Conservation (phyloP, 345 rosid species). For the Pistacia integerrima region DNA sequence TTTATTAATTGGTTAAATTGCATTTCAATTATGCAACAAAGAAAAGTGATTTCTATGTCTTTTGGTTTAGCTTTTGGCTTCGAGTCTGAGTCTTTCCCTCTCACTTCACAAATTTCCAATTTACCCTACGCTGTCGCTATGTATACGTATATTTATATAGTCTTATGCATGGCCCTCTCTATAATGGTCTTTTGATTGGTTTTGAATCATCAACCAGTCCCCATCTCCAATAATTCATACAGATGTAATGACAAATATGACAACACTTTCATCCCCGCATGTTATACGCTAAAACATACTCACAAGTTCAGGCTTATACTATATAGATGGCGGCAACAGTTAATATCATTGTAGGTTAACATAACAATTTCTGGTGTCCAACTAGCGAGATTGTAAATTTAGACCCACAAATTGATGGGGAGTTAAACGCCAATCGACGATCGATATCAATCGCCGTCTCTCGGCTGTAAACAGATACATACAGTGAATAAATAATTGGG, state of each 20-base stretch:
- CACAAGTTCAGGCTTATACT: too few species aligned
- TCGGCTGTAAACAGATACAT: constrained; percentile 29
- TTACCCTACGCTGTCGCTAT: not conserved
- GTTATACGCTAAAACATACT: too few species aligned
- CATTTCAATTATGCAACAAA: not conserved
- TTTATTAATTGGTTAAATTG: not conserved
- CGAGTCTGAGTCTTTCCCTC: not conserved
- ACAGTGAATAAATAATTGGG: constrained; percentile 3
- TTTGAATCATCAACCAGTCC: not conserved
- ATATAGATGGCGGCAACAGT: too few species aligned
- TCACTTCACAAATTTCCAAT: not conserved
- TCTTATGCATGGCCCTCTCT: not conserved
- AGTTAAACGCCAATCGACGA: constrained; percentile 12
- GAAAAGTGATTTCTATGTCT: constrained; percentile 31
- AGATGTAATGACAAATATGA: too few species aligned
- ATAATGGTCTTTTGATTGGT: not conserved
- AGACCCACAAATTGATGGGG: constrained; percentile 12
- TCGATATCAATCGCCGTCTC: constrained; percentile 35
- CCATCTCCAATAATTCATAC: not conserved
- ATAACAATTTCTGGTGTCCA: too few species aligned
- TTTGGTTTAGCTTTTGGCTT: not conserved
- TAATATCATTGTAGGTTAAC: too few species aligned
- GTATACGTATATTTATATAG: not conserved
- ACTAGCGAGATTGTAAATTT: too few species aligned
- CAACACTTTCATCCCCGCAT: too few species aligned